phyloP scores from a whole-genome alignment of 257 asterid genomes.

The Eucommia ulmoides region DNA sequence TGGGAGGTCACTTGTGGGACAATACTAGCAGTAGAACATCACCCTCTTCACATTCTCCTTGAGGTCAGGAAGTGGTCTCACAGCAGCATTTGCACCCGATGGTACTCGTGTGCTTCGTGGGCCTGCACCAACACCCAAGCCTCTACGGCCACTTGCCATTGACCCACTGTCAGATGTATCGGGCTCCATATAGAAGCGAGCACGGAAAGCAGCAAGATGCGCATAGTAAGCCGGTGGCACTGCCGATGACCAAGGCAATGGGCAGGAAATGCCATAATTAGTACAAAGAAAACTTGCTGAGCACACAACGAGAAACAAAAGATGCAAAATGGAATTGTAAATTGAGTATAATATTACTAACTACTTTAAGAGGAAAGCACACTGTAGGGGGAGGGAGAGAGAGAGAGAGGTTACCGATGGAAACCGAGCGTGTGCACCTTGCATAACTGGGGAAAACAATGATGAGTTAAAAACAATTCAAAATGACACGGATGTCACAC shows the following conservation, averaged over 20 bases:
- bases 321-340: too few species aligned
- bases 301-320: too few species aligned
- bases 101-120: not conserved
- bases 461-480: too few species aligned
- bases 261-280: too few species aligned
- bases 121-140: not conserved
- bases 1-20: too few species aligned
- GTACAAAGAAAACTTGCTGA: too few species aligned
- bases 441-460: not conserved
- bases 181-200: not conserved
- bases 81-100: not conserved
- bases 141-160: not conserved
- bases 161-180: not conserved
- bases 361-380: too few species aligned
- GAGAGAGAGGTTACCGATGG: not conserved
- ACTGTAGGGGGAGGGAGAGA: not conserved
- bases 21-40: not conserved
- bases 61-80: not conserved
- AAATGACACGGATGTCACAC: too few species aligned
- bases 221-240: not conserved
- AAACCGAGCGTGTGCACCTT: not conserved
- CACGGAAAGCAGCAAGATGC: not conserved
- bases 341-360: too few species aligned
- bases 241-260: too few species aligned
- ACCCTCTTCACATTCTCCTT: constrained; percentile 1